Percentiles rank a stretch among this genome's conserved stretches.
These are phyloP conservation scores for Rhodotorula sp. DNA, from an alignment of 1,284 basidiomycete genomes.

Conservation along the genomic window DNA sequence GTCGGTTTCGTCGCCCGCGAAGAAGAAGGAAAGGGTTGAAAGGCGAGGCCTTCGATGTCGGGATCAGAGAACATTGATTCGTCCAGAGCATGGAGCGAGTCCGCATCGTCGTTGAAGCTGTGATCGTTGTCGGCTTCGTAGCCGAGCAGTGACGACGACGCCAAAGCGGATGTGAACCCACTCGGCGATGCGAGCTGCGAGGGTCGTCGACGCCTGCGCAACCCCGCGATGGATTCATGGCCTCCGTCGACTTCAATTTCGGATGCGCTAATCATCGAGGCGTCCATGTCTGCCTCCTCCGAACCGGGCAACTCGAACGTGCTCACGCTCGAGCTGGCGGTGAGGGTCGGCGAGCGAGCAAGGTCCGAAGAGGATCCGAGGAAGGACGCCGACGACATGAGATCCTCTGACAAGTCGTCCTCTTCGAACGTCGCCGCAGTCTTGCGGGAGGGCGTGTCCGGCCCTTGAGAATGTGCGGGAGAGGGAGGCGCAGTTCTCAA, in stretches of 20 bases:
- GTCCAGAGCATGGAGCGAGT: conserved; percentile 16
- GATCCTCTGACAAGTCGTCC: conserved; percentile 20
- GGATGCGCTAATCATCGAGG: conserved; percentile 26
- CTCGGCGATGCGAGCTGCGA: neutral
- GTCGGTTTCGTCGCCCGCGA: neutral
- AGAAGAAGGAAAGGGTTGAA: conserved; percentile 8
- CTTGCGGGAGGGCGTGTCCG: neutral
- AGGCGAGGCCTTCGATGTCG: conserved; percentile 24
- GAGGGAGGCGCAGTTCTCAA: neutral
- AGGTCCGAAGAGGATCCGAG: conserved; percentile 20
- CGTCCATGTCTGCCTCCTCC: conserved; percentile 10
- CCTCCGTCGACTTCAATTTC: neutral
- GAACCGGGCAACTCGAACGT: conserved; percentile 4
- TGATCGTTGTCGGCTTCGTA: neutral
- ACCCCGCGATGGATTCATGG: neutral
- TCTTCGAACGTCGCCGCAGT: neutral
- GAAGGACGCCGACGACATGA: conserved; percentile 30
- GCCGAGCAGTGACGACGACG: neutral
- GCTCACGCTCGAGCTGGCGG: conserved; percentile 6
- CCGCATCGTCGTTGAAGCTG: neutral
- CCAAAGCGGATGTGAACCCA: neutral
- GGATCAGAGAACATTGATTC: conserved; percentile 39
- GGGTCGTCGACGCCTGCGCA: neutral
- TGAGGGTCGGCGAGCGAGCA: conserved; percentile 24
- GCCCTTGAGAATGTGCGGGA: neutral